A percentile compares a stretch with the other conserved stretches of the same genome.
Conservation (phyloP, 1,139 yeast species). For the Hyphopichia burtonii region DNA sequence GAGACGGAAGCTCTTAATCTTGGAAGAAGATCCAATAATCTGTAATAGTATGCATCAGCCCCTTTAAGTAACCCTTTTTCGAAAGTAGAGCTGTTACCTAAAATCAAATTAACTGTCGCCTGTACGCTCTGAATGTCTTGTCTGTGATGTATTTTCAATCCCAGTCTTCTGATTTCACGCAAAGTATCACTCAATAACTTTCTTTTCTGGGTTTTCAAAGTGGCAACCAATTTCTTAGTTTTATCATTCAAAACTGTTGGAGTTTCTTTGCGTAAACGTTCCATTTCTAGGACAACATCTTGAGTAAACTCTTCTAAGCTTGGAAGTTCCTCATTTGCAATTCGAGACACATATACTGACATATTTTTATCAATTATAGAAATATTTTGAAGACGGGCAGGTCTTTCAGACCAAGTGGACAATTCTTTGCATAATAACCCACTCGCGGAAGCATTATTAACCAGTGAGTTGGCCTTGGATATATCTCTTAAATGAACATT, state of each 20-base stretch:
- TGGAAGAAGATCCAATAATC: slow-evolving; percentile 77
- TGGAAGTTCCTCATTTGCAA: slow-evolving; percentile 35
- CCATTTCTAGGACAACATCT: slow-evolving; percentile 57
- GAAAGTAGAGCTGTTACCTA: slow-evolving; percentile 56
- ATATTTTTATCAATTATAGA: slow-evolving; percentile 54
- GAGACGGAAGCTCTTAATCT: slow-evolving; percentile 67
- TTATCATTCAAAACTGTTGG: slow-evolving; percentile 69
- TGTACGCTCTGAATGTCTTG: slow-evolving; percentile 64
- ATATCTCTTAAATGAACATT: slow-evolving; percentile 7
- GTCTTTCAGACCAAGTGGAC: slow-evolving; percentile 54
- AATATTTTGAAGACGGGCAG: slow-evolving; percentile 53
- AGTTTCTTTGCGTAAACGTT: slow-evolving; percentile 68
- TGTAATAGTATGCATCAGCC: slow-evolving; percentile 61
- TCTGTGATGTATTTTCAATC: slow-evolving; percentile 65
- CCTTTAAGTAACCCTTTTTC: slow-evolving; percentile 35
- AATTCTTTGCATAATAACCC: slow-evolving; percentile 14
- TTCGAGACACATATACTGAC: slow-evolving; percentile 43
- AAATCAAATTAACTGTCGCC: slow-evolving; percentile 58
- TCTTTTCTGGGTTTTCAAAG: slow-evolving; percentile 76
- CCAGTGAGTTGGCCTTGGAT: slow-evolving; percentile 14
- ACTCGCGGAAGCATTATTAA: slow-evolving; percentile 14
- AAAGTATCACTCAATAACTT: slow-evolving; percentile 75
- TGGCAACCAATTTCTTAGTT: slow-evolving; percentile 68
- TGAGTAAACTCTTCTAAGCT: slow-evolving; percentile 52
- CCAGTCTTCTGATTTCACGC: slow-evolving; percentile 71